Base-by-base conservation (phyloP, 164 flowering plant genomes). In the Kingdonia uniflora region DNA sequence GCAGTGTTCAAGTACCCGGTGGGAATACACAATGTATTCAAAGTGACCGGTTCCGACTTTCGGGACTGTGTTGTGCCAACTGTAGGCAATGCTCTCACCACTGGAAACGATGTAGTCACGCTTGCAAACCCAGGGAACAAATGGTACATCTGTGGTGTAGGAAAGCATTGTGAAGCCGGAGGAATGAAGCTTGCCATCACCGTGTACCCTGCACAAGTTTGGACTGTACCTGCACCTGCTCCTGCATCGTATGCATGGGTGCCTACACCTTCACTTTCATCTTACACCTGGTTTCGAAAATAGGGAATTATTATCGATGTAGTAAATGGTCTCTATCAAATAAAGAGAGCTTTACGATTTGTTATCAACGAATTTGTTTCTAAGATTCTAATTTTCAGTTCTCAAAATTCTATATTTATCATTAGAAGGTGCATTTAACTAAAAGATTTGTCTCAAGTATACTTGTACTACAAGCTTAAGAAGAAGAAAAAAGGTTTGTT, bases 131-230 rank as follows among this genome's bases (percentile, higher is more conserved):
- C 73, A 1, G 64, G 69, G 16, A 65, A 43, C 11, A 64, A 65
- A 37, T 61, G 69, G 69, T 69, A 69, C 61, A 49, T 65, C 14
- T 69, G 69, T 24, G 73, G 63, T 14, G 57, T 61, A 0, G 49
- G 59, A 25, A 29, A 43, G 8, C 69, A 69, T 42, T 65, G 73
- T 56, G 52, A 58, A 6, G 5, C 29, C 7, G 45, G 26, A 2
- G 58, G 58, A 8, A 54, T 29, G 62, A 65, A 65, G 49, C 69
- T 69, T 17, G 52, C 6, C 37, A 62, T 65, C 42, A 46, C 39
- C 20, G 60, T 59, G 0, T n/a, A 11, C 24, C 12, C 43, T 11
- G 46, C 2, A 19, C 14, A 10, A 46, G 8, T 15, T n/a, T 29
- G 35, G 35, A 21, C 22, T 11, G 13, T 20, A 2, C 47, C 29